Conservation (phyloP, 208 protist species). For the Trypanosoma vivax region DNA sequence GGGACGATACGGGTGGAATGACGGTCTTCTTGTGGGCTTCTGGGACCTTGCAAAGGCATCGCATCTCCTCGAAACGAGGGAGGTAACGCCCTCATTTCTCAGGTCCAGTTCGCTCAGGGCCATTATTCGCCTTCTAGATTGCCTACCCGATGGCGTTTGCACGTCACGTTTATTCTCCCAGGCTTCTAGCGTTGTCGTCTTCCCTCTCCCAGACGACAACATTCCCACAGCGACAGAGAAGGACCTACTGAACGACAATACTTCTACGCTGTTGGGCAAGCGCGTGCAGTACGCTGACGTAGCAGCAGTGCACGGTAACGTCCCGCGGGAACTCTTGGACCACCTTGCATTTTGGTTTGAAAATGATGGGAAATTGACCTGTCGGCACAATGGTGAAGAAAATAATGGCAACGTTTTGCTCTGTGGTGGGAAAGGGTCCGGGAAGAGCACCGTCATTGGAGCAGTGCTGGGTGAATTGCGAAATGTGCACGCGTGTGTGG, state of each 20-base stretch:
- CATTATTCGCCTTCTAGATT: slow-evolving; percentile 25
- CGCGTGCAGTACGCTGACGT: slow-evolving; percentile 18
- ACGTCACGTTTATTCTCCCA: slow-evolving; percentile 22
- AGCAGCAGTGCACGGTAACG: slow-evolving; percentile 42
- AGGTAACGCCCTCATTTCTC: slow-evolving; percentile 62
- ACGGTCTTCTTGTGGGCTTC: slow-evolving; percentile 35
- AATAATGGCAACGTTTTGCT: slow-evolving; percentile 63
- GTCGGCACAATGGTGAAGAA: slow-evolving; percentile 6
- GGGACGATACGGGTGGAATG: slow-evolving; percentile 33
- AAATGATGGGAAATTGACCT: slow-evolving; percentile 11
- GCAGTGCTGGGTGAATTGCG: slow-evolving; percentile 35
- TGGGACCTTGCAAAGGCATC: slow-evolving; percentile 54
- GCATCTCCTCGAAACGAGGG: slow-evolving; percentile 33
- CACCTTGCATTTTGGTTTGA: slow-evolving; percentile 33
- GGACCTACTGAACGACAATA: neutral
- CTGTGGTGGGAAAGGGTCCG: slow-evolving; percentile 77
- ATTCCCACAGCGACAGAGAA: slow-evolving; percentile 6
- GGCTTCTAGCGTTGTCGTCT: slow-evolving; percentile 60
- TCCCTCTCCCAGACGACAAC: slow-evolving; percentile 27
- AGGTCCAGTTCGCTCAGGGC: slow-evolving; percentile 34
- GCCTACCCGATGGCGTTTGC: slow-evolving; percentile 18
- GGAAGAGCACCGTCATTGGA: slow-evolving; percentile 64
- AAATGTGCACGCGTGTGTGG: slow-evolving; percentile 41
- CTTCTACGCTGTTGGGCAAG: neutral
- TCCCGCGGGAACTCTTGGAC: slow-evolving; percentile 34